A percentile compares a stretch with the other conserved stretches of the same genome.
Conservation (phyloP, 2,329 filamentous ascomycete species). For the Colletotrichum sp. region DNA sequence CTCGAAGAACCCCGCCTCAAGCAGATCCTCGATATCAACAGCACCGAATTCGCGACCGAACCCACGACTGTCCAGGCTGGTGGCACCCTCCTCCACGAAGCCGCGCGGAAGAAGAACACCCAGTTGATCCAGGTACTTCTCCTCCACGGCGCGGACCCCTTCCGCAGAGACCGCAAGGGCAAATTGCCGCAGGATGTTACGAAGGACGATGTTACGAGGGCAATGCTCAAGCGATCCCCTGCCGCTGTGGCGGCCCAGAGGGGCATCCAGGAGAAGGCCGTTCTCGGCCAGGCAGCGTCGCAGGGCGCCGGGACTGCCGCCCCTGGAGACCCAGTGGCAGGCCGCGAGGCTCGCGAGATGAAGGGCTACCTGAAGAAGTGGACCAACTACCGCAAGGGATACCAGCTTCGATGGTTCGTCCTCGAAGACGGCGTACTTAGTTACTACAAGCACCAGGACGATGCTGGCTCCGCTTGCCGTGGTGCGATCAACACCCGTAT, state of each 20-base stretch:
- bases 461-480: constrained; percentile 92
- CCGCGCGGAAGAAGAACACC: constrained; percentile 84
- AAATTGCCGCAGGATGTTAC: constrained; percentile 96
- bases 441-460: constrained; percentile 99
- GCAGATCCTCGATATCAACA: constrained; percentile 90
- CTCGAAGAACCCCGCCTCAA: constrained; percentile 86
- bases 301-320: constrained; percentile 58
- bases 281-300: constrained; percentile 75
- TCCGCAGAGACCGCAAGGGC: constrained; percentile 91
- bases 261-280: constrained; percentile 96
- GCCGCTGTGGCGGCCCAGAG: constrained; percentile 93
- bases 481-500: constrained; percentile 99
- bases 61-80: constrained; percentile 77
- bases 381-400: constrained; percentile 98
- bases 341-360: constrained; percentile 93
- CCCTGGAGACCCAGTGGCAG: constrained; percentile 67
- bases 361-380: constrained; percentile 99
- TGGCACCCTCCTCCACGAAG: constrained; percentile 94
- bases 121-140: constrained; percentile 89
- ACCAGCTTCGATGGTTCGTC: constrained; percentile 97
- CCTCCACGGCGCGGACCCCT: constrained; percentile 94
- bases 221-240: constrained; percentile 91
- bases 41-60: constrained; percentile 85
- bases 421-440: constrained; percentile 96
- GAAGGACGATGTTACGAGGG: constrained; percentile 87